Conservation (phyloP, 1,139 yeast species). For the Martiniozyma asiatica region DNA sequence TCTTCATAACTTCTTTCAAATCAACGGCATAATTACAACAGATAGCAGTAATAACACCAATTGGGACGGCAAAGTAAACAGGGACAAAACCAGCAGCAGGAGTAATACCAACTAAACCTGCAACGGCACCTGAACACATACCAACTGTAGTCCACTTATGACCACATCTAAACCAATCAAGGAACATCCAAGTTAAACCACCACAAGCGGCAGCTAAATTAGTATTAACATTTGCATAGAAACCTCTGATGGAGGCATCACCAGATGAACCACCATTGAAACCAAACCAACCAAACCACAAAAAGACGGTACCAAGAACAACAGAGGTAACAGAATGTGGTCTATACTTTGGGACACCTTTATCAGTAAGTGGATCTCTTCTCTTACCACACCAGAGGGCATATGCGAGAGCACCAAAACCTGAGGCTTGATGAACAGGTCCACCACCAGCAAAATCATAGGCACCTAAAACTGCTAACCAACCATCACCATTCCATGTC, state of each 20-base stretch:
- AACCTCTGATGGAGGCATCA: slow-evolving; percentile 79
- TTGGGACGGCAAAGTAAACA: slow-evolving; percentile 72
- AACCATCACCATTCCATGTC: slow-evolving; percentile 93
- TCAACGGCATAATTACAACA: slow-evolving; percentile 80
- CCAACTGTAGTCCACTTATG: slow-evolving; percentile 94
- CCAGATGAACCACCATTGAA: slow-evolving; percentile 98
- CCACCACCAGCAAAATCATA: slow-evolving; percentile 98
- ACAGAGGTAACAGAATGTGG: slow-evolving; percentile 86
- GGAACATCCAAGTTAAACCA: slow-evolving; percentile 86
- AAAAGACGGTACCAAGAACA: slow-evolving; percentile 86
- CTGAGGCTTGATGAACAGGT: slow-evolving; percentile 92
- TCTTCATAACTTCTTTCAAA: slow-evolving; percentile 55
- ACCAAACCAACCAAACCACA: slow-evolving; percentile 98
- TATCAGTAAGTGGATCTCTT: slow-evolving; percentile 62
- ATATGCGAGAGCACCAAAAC: slow-evolving; percentile 89
- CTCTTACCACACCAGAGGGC: slow-evolving; percentile 88
- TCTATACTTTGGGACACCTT: slow-evolving; percentile 67
- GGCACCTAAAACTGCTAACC: slow-evolving; percentile 74
- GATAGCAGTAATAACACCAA: slow-evolving; percentile 70
- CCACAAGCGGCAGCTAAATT: slow-evolving; percentile 88
- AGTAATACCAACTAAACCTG: slow-evolving; percentile 91
- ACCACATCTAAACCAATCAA: slow-evolving; percentile 82
- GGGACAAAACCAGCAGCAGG: slow-evolving; percentile 98
- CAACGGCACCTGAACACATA: slow-evolving; percentile 84
- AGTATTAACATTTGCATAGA: slow-evolving; percentile 88